Evolutionary conservation across 768 basidiomycete genomes (phyloP).

Genomic region (Russula dissimulans): DNA sequence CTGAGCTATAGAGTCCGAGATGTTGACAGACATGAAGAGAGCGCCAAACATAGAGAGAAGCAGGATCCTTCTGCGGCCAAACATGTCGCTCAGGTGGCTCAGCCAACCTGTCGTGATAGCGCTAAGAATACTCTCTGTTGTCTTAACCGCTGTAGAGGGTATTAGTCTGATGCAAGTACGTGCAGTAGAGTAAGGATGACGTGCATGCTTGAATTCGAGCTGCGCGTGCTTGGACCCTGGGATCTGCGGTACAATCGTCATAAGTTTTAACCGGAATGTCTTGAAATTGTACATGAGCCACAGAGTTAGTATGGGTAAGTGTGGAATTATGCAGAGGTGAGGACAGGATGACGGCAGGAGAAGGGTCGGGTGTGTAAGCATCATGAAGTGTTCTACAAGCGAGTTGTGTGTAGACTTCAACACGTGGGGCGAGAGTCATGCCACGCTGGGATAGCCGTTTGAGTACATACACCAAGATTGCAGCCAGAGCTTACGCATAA

Average conservation of each 20-base stretch:
- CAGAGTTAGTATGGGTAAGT: background rate
- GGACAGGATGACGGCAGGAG: background rate
- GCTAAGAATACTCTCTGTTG: conserved; percentile 20
- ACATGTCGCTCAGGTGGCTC: conserved; percentile 16
- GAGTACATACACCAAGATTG: background rate
- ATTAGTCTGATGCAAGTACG: background rate
- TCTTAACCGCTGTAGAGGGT: conserved; percentile 16
- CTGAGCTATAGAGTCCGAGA: background rate
- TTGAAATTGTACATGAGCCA: conserved; percentile 4
- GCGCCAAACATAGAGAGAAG: conserved; percentile 19
- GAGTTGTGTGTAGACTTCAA: conserved; percentile 20
- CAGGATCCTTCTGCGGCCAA: conserved; percentile 19
- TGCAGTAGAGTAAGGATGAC: background rate
- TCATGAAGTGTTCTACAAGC: conserved; percentile 17
- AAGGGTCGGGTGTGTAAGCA: background rate
- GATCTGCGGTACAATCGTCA: conserved; percentile 17
- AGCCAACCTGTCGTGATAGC: conserved; percentile 20
- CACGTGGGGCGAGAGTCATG: conserved; percentile 19
- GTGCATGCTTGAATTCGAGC: conserved; percentile 21
- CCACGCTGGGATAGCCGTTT: conserved; percentile 7
- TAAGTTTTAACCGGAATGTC: background rate
- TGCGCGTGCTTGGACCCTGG: conserved; percentile 19
- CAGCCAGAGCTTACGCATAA: conserved; percentile 12
- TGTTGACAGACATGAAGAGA: conserved; percentile 17
- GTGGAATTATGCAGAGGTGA: background rate